Evolutionary conservation across 2,329 filamentous ascomycete genomes (phyloP).

Genomic region (Teratosphaeria destructans): DNA sequence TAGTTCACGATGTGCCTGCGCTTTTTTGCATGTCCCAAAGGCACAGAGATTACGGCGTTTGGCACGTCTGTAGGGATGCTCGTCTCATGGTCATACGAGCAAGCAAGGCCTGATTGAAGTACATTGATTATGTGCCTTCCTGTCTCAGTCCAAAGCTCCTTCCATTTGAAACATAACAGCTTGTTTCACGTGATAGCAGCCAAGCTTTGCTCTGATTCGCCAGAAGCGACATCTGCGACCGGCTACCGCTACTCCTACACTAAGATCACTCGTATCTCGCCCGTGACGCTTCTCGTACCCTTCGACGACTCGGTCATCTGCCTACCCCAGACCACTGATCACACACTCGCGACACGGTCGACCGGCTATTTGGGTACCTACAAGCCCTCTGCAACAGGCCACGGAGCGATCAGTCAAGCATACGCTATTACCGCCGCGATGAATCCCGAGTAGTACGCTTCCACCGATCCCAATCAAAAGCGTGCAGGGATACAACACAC

Average conservation of each 20-base stretch:
- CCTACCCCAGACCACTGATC: not conserved
- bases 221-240: not conserved
- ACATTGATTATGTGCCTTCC: not conserved
- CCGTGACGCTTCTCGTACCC: not conserved
- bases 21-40: no score
- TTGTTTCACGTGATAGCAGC: not conserved
- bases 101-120: not conserved
- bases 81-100: not conserved
- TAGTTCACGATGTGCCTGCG: no score
- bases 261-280: slow-evolving; percentile 1
- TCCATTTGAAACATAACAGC: not conserved
- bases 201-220: not conserved
- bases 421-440: slow-evolving; percentile 26
- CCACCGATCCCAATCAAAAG: not conserved
- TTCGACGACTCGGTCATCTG: not conserved
- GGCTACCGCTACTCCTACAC: not conserved
- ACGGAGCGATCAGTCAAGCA: not conserved
- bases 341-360: not conserved
- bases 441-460: slow-evolving; percentile 84
- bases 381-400: not conserved
- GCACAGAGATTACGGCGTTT: not conserved
- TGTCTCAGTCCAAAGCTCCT: not conserved
- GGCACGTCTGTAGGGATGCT: not conserved
- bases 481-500: not conserved
- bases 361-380: not conserved